Percentiles rank a stretch among this genome's conserved stretches.
phyloP scores from a whole-genome alignment of 192 early-diverging fungal species.

The Podila epigama region DNA sequence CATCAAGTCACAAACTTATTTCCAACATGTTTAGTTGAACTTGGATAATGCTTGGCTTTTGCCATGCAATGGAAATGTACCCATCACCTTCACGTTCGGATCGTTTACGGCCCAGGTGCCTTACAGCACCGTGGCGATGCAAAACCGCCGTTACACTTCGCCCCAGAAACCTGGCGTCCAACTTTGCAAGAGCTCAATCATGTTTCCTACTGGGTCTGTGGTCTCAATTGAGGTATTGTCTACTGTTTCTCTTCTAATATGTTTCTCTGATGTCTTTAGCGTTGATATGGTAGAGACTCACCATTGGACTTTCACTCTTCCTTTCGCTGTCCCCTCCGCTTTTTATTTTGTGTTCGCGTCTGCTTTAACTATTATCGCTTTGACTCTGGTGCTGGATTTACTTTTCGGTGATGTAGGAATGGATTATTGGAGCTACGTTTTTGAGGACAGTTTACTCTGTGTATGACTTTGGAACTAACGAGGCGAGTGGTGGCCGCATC shows the following conservation, averaged over 20 bases:
- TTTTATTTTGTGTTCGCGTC: too few relatives aligned
- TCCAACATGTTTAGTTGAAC: background rate
- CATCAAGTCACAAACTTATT: background rate
- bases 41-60: background rate
- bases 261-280: background rate
- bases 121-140: background rate
- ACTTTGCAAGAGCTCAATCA: background rate
- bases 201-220: background rate
- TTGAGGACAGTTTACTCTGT: constrained; percentile 50
- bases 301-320: too few relatives aligned
- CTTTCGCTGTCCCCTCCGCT: too few relatives aligned
- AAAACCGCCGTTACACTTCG: background rate
- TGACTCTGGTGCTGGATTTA: too few relatives aligned
- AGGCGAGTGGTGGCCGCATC: background rate
- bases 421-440: constrained; percentile 50
- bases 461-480: constrained; percentile 33
- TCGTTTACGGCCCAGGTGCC: background rate
- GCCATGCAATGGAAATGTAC: background rate
- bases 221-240: background rate
- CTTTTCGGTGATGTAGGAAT: too few relatives aligned
- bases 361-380: too few relatives aligned
- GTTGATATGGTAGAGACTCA: background rate
- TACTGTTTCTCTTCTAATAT: too few relatives aligned
- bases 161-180: background rate
- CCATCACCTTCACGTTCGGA: background rate